Evolutionary conservation across 1,284 basidiomycete genomes (phyloP).

Genomic region (Cutaneotrichosporon curvatum): DNA sequence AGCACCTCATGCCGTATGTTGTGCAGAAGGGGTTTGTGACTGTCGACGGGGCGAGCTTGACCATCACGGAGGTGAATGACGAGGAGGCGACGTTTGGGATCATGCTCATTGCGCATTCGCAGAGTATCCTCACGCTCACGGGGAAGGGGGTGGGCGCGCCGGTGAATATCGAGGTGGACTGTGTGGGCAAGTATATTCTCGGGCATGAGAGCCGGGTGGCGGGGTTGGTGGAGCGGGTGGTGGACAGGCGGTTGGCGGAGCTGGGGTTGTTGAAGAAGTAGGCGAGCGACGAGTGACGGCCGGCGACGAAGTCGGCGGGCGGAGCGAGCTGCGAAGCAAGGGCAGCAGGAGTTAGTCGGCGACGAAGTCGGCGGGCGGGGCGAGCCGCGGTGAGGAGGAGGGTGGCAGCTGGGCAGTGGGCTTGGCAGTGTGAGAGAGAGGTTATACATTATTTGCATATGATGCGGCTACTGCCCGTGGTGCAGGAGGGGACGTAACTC

Average conservation of each 20-base stretch:
- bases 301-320: too few species aligned
- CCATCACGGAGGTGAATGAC: conserved; percentile 77
- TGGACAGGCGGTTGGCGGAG: conserved; percentile 47
- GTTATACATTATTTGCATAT: too few species aligned
- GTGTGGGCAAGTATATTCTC: conserved; percentile 56
- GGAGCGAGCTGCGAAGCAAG: too few species aligned
- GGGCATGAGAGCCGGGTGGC: conserved; percentile 57
- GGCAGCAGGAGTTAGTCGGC: too few species aligned
- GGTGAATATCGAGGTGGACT: conserved; percentile 80
- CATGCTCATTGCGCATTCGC: conserved; percentile 94
- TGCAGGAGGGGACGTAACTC: too few species aligned
- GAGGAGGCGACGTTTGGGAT: conserved; percentile 63
- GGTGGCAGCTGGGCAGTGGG: too few species aligned
- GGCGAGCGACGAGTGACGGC: too few species aligned
- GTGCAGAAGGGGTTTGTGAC: conserved; percentile 96
- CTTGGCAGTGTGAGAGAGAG: too few species aligned
- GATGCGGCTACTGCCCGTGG: too few species aligned
- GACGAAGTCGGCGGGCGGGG: too few species aligned
- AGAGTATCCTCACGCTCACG: conserved; percentile 76
- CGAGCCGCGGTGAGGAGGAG: too few species aligned
- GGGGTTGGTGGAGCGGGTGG: conserved; percentile 61
- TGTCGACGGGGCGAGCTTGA: conserved; percentile 90
- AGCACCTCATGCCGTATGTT: conserved; percentile 69
- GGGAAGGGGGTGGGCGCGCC: conserved; percentile 66
- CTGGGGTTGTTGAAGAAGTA: conserved; percentile 12